Base-by-base conservation (phyloP, 805 yeast species). In the Osmozyma mogii region DNA sequence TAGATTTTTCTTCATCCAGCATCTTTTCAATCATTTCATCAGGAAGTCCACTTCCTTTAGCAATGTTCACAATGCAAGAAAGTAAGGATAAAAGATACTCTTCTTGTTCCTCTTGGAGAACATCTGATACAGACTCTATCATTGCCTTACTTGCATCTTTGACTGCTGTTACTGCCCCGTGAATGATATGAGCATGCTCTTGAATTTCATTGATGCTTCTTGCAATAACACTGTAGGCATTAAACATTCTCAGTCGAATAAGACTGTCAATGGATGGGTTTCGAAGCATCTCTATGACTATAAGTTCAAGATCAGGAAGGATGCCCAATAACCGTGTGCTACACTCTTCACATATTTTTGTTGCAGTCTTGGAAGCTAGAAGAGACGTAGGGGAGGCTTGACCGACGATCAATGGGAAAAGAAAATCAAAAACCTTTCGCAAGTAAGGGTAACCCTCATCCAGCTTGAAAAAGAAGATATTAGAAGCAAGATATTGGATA, bases 61-160 rank as follows among this genome's bases (percentile, higher is more conserved):
- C 92, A 3, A 84, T 58, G 30, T 79, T 83, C n/a, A 67, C 65
- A 0, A 85, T 50, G 45, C 85, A 81, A 9, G 70, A 56, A 15
- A 84, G 51, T 26, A 83, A 52, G 15, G 87, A 77, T 3, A 65
- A 46, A 1, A 70, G 44, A 38, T 76, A 78, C 3, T 70, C 75
- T 19, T 58, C 61, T 16, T 49, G 39, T 11, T 36, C 36, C 12
- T 47, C 52, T 17, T 35, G 32, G n/a, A 29, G 17, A 16, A 9
- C 25, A 36, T 26, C 35, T 5, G 20, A 12, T 10, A 17, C 6
- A 4, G 18, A 14, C 16, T 9, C 14, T 22, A 36, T 35, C 12
- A 37, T 31, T 6, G 25, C 22, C 4, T 33, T 32, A 2, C 37
- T 34, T 1, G 42, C 37, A 4, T 36, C 34, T 3, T 40, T 34